These are phyloP conservation scores for Cordia subcordata DNA, from an alignment of 257 asterid genomes.

Conservation along the genomic window DNA sequence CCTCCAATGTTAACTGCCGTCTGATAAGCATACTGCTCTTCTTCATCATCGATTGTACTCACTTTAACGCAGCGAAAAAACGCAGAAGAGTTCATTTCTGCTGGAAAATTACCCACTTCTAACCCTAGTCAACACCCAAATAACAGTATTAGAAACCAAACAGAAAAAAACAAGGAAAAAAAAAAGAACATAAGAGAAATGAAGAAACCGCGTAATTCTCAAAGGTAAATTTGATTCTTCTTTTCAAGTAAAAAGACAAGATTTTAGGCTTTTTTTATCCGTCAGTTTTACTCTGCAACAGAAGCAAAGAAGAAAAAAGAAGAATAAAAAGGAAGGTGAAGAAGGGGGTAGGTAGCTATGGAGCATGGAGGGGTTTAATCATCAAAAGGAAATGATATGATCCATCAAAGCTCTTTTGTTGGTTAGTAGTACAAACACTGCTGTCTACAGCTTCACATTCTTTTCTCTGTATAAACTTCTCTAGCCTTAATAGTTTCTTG, in stretches of 20 bases:
- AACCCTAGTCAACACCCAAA: constrained; percentile 42
- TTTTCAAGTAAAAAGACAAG: not conserved
- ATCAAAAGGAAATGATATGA: constrained; percentile 23
- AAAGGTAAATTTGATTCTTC: not conserved
- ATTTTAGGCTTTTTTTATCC: not conserved
- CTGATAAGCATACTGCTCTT: constrained; percentile 66
- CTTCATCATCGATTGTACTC: constrained; percentile 58
- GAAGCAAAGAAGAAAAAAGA: constrained; percentile 12
- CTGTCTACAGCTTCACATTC: not conserved
- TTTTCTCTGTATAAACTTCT: not conserved
- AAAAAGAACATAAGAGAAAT: not conserved
- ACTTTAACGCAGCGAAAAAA: constrained; percentile 67
- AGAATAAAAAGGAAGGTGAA: constrained; percentile 9
- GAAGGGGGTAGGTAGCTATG: not conserved
- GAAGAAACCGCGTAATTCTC: not conserved
- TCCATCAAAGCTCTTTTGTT: constrained; percentile 8
- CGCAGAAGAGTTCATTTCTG: constrained; percentile 63
- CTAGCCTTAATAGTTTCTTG: too few relatives aligned
- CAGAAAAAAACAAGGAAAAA: not conserved
- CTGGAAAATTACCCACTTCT: constrained; percentile 58
- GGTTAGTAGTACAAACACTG: not conserved
- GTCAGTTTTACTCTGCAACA: constrained; percentile 38
- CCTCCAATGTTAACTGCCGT: constrained; percentile 74
- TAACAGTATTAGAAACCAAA: not conserved
- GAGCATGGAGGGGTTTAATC: constrained; percentile 10